A percentile compares a stretch with the other conserved stretches of the same genome.
phyloP scores from a whole-genome alignment of 805 yeast species.

The Dipodascopsis uninucleata region DNA sequence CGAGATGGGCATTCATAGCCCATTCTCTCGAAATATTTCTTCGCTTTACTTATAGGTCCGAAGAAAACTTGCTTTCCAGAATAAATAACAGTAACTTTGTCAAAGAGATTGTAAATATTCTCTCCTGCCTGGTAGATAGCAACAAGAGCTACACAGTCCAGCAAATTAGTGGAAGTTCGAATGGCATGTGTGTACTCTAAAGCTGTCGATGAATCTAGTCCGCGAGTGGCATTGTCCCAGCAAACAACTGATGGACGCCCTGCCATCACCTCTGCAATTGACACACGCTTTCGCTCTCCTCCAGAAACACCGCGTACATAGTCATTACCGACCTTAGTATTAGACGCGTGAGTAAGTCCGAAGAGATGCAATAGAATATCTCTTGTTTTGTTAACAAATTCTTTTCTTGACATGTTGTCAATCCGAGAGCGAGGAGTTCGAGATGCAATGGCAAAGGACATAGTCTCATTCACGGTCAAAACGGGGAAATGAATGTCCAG shows the following conservation, averaged over 20 bases:
- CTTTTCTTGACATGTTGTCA: conserved; percentile 45
- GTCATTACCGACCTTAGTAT: conserved; percentile 46
- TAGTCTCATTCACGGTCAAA: conserved; percentile 69
- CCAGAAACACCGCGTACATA: conserved; percentile 58
- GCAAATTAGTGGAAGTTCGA: conserved; percentile 49
- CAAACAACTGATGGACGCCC: conserved; percentile 47
- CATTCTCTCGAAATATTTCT: conserved; percentile 48
- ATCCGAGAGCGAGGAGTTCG: conserved; percentile 60
- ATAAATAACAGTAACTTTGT: conserved; percentile 51
- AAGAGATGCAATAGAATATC: conserved; percentile 50
- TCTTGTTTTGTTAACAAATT: conserved; percentile 70
- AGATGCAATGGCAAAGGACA: conserved; percentile 64
- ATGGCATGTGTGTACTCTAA: conserved; percentile 58
- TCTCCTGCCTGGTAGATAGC: conserved; percentile 60
- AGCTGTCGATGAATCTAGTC: conserved; percentile 68
- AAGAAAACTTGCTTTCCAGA: conserved; percentile 55
- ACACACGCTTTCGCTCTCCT: conserved; percentile 56
- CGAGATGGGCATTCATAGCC: conserved; percentile 56
- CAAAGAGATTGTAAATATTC: conserved; percentile 51
- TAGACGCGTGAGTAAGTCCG: conserved; percentile 41
- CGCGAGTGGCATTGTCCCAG: conserved; percentile 69
- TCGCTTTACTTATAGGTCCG: conserved; percentile 48
- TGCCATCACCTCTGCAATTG: conserved; percentile 52
- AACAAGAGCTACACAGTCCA: conserved; percentile 51
- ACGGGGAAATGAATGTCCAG: conserved; percentile 71